Evolutionary conservation across 306 rosid genomes (phyloP).

Genomic region (Potentilla sterilis): DNA sequence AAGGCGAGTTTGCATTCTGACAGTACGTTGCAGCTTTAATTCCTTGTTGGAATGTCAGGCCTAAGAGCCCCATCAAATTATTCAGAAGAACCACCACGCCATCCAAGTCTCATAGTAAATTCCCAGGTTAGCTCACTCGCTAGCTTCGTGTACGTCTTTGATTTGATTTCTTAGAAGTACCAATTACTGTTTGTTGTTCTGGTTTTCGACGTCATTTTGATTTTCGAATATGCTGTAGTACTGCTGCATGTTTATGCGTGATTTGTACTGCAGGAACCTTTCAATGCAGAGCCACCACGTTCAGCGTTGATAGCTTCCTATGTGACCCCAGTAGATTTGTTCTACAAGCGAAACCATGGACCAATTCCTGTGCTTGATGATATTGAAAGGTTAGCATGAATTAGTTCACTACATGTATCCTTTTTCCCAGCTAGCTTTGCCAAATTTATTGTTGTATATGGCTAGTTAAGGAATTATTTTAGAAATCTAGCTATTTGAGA

Average conservation of each 20-base stretch:
- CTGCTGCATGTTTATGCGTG: not conserved
- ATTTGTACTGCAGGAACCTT: conserved; percentile 55
- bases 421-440: not conserved
- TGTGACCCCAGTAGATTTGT: conserved; percentile 69
- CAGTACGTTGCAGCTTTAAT: not conserved
- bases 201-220: not conserved
- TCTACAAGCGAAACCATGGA: conserved; percentile 88
- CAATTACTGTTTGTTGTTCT: not conserved
- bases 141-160: not conserved
- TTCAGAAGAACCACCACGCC: conserved; percentile 4
- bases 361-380: conserved; percentile 69
- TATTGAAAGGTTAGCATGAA: conserved; percentile 42
- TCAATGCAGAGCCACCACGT: conserved; percentile 81
- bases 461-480: not conserved
- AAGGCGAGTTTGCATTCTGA: too few relatives aligned
- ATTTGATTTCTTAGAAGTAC: not conserved
- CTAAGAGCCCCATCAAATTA: conserved; percentile 8
- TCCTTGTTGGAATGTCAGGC: not conserved
- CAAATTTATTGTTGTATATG: not conserved
- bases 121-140: not conserved
- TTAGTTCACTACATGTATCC: too few relatives aligned
- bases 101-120: conserved; percentile 12
- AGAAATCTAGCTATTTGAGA: too few relatives aligned
- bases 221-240: not conserved
- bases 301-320: conserved; percentile 56